Conservation (phyloP, 306 rosid species). For the Cajanus cajan region DNA sequence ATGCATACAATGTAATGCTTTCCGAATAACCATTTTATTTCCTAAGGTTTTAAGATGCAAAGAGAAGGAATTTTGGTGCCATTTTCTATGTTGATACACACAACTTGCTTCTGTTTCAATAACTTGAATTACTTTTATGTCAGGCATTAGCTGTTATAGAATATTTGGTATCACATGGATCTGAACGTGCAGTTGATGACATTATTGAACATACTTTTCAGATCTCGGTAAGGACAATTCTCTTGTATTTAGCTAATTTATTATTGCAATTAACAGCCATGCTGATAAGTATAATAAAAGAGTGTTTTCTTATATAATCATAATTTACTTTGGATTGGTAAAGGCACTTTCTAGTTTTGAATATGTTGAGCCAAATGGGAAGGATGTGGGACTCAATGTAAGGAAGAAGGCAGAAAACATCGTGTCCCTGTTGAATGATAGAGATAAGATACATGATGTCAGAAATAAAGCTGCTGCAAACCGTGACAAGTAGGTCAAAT, state of each 20-base stretch:
- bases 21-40: slow-evolving; percentile 1
- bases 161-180: slow-evolving; percentile 88
- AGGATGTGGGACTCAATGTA: slow-evolving; percentile 93
- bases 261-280: slow-evolving; percentile 27
- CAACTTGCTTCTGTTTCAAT: slow-evolving; percentile 20
- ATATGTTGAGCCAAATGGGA: slow-evolving; percentile 96
- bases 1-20: slow-evolving; percentile 79
- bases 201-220: slow-evolving; percentile 96
- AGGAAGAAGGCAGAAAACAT: slow-evolving; percentile 91
- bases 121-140: slow-evolving; percentile 36
- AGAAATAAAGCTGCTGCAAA: slow-evolving; percentile 95
- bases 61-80: not conserved
- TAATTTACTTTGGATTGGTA: slow-evolving; percentile 36
- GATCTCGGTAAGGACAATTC: slow-evolving; percentile 66
- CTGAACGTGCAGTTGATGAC: slow-evolving; percentile 99
- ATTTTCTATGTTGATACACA: slow-evolving; percentile 14
- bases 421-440: slow-evolving; percentile 75
- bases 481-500: slow-evolving; percentile 80
- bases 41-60: not conserved
- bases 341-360: slow-evolving; percentile 94
- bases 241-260: slow-evolving; percentile 9
- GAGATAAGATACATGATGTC: slow-evolving; percentile 84
- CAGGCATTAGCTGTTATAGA: slow-evolving; percentile 97
- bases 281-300: slow-evolving; percentile 1
- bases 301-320: slow-evolving; percentile 19